Conservation (phyloP, 805 yeast genomes). For the Zygosaccharomyces bailii region DNA sequence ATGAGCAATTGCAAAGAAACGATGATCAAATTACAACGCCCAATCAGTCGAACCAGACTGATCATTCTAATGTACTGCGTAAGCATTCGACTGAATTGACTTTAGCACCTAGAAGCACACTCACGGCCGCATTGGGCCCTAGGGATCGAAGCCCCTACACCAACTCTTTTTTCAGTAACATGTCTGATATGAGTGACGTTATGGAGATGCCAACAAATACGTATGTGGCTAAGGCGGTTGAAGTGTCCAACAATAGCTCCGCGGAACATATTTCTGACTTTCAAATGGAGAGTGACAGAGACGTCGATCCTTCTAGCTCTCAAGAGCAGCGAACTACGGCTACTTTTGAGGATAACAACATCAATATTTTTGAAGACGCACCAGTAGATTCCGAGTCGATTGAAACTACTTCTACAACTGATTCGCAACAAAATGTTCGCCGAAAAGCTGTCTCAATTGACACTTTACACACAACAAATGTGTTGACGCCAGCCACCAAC, state of each 20-base stretch:
- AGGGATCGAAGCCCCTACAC: constrained; percentile 12
- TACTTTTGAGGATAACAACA: constrained; percentile 14
- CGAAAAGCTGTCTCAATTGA: constrained; percentile 36
- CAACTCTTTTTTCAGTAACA: constrained; percentile 12
- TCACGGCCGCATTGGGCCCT: constrained; percentile 8
- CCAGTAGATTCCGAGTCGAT: constrained; percentile 25
- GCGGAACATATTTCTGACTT: constrained; percentile 11
- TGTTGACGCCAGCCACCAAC: constrained; percentile 32
- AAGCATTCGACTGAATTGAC: constrained; percentile 19
- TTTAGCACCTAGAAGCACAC: constrained; percentile 14
- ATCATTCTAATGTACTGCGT: constrained; percentile 11
- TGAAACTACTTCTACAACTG: constrained; percentile 22
- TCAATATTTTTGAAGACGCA: constrained; percentile 34
- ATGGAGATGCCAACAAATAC: constrained; percentile 31
- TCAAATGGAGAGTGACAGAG: background rate
- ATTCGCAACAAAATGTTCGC: constrained; percentile 25
- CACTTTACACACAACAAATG: constrained; percentile 30
- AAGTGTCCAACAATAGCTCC: constrained; percentile 21
- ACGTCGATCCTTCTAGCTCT: background rate
- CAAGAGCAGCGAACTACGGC: constrained; percentile 6
- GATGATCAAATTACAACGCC: constrained; percentile 4
- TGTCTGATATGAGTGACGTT: constrained; percentile 32
- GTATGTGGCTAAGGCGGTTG: constrained; percentile 32
- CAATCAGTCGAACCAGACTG: background rate
- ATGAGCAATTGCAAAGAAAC: constrained; percentile 21